Percentiles rank a stretch among this genome's conserved stretches.
Evolutionary conservation across 208 protist genomes (phyloP).

Genomic region (Acanthamoeba polyphaga): DNA sequence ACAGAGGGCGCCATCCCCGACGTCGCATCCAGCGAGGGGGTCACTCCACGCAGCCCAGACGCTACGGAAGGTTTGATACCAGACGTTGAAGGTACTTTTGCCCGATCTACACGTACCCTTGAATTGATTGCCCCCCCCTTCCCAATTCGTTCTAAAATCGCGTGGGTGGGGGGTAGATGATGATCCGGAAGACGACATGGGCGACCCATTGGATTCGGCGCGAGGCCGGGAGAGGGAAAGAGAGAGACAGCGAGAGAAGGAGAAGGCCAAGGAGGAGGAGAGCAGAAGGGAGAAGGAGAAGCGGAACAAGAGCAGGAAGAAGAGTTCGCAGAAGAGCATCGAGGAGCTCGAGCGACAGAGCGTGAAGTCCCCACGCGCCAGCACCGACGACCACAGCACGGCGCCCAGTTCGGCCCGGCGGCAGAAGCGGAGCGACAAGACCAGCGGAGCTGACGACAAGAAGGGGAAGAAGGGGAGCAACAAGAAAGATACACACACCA

Average conservation of each 20-base stretch:
- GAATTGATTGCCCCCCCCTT: background rate
- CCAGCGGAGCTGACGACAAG: background rate
- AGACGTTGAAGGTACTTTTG: background rate
- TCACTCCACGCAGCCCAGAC: too few species aligned
- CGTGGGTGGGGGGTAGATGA: background rate
- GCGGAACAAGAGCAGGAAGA: constrained; percentile 3
- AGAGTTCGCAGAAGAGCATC: background rate
- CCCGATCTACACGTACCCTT: background rate
- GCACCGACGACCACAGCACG: background rate
- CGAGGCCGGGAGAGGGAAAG: background rate
- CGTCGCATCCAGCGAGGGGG: too few species aligned
- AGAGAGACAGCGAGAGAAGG: constrained; percentile 36
- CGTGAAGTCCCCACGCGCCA: background rate
- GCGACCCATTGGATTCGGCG: background rate
- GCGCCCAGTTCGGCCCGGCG: background rate
- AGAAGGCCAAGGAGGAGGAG: constrained; percentile 3
- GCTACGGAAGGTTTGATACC: background rate
- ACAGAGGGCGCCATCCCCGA: background rate
- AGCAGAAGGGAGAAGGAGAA: background rate
- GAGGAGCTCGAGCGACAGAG: background rate
- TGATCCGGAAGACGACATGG: constrained; percentile 7
- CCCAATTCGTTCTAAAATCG: background rate
- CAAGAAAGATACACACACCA: background rate
- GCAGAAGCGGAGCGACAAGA: background rate
- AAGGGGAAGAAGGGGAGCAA: background rate